Conservation (phyloP, 805 yeast genomes). For the Pichia cabralensis region DNA sequence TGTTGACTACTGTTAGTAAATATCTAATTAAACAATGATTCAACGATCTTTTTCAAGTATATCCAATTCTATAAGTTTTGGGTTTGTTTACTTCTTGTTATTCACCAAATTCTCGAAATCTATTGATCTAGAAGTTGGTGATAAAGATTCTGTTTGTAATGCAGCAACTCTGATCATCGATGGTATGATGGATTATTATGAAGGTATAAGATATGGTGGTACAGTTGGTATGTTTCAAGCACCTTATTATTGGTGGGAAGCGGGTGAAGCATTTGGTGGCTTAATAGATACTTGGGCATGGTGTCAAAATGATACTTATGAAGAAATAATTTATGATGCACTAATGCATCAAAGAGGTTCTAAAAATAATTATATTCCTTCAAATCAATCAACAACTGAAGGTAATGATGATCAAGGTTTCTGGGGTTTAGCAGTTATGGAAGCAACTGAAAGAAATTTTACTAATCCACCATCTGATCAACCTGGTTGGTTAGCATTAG, state of each 20-base stretch:
- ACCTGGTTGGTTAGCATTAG: slow-evolving; percentile 54
- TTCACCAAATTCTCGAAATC: neutral
- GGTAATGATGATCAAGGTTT: slow-evolving; percentile 93
- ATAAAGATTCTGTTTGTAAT: slow-evolving; percentile 23
- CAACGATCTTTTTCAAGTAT: too few species aligned
- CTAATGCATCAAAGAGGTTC: slow-evolving; percentile 56
- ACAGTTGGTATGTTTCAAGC: slow-evolving; percentile 59
- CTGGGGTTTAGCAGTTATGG: slow-evolving; percentile 84
- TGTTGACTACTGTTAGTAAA: too few species aligned
- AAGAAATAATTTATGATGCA: slow-evolving; percentile 46
- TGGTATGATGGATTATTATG: slow-evolving; percentile 79
- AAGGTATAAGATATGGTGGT: slow-evolving; percentile 54
- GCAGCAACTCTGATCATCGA: slow-evolving; percentile 53
- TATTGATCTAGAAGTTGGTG: slow-evolving; percentile 15
- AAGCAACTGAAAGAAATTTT: slow-evolving; percentile 77
- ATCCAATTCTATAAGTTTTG: too few species aligned
- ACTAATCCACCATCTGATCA: slow-evolving; percentile 49
- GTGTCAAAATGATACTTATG: slow-evolving; percentile 60
- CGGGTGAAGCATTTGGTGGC: slow-evolving; percentile 69
- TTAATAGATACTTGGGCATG: slow-evolving; percentile 65
- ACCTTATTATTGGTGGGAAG: slow-evolving; percentile 91
- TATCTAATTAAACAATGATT: too few species aligned
- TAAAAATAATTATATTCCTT: slow-evolving; percentile 61
- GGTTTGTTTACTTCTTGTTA: too few species aligned
- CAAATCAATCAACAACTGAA: slow-evolving; percentile 73